Conservation (phyloP, 768 basidiomycete species). For the Naematelia aurantialba region DNA sequence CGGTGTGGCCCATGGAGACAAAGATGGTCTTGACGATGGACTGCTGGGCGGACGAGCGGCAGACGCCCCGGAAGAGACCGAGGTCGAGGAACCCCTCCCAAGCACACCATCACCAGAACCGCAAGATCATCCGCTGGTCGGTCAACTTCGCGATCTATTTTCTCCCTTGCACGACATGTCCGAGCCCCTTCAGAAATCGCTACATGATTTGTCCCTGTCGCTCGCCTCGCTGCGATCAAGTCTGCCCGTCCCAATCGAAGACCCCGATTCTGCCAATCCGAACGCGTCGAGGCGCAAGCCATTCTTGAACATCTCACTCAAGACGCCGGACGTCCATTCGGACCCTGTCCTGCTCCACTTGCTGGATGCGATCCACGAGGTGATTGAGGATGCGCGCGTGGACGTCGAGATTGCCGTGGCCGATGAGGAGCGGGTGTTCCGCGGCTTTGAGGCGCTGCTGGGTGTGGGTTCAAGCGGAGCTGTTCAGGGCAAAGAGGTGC, state of each 20-base stretch:
- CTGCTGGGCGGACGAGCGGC: background rate
- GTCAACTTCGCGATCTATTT: conserved; percentile 25
- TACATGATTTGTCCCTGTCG: conserved; percentile 41
- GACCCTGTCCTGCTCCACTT: conserved; percentile 32
- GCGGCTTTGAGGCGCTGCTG: conserved; percentile 46
- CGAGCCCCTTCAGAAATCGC: conserved; percentile 28
- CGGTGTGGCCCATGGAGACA: background rate
- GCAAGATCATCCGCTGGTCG: background rate
- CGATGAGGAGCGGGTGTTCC: conserved; percentile 45
- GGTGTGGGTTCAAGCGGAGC: conserved; percentile 28
- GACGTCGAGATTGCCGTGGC: conserved; percentile 49
- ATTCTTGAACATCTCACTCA: conserved; percentile 13
- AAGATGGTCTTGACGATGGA: background rate
- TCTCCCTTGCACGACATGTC: conserved; percentile 25
- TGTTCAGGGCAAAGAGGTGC: conserved; percentile 18
- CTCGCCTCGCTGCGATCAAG: conserved; percentile 25
- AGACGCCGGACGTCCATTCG: conserved; percentile 12
- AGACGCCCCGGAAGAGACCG: background rate
- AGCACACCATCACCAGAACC: background rate
- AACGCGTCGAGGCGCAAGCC: conserved; percentile 7
- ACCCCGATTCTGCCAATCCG: conserved; percentile 14
- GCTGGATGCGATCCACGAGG: conserved; percentile 46
- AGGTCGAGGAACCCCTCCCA: background rate
- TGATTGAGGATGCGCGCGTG: conserved; percentile 49
- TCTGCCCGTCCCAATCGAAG: conserved; percentile 17